Percentiles rank a stretch among this genome's conserved stretches.
Conservation (phyloP, 2,329 filamentous ascomycete genomes). For the Xylariaceae sp. region DNA sequence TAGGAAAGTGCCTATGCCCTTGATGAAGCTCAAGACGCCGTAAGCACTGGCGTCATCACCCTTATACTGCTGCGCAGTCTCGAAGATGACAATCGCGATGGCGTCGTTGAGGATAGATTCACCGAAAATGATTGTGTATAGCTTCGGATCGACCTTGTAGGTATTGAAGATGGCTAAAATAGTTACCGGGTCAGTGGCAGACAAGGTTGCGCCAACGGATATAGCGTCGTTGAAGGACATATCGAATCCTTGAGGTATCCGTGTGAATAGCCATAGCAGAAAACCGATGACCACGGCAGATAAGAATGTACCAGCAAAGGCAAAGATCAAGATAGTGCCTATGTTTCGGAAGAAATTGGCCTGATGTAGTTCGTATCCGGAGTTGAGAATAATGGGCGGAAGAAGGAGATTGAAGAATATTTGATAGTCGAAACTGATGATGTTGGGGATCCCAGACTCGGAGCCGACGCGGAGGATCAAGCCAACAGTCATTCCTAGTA, state of each 20-base stretch:
- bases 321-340: constrained; percentile 95
- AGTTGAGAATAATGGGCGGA: constrained; percentile 97
- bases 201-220: constrained; percentile 93
- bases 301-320: constrained; percentile 95
- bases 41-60: constrained; percentile 74
- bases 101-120: constrained; percentile 98
- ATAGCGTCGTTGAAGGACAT: constrained; percentile 96
- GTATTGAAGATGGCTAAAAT: constrained; percentile 99
- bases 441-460: constrained; percentile 82
- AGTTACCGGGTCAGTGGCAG: constrained; percentile 95
- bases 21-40: constrained; percentile 82
- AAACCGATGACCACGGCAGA: constrained; percentile 93
- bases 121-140: constrained; percentile 98
- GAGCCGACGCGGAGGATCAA: constrained; percentile 83
- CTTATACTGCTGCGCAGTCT: constrained; percentile 93
- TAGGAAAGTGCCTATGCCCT: constrained; percentile 93
- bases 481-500: constrained; percentile 89
- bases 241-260: constrained; percentile 81
- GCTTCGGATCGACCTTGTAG: constrained; percentile 98
- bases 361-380: constrained; percentile 96
- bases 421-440: constrained; percentile 97
- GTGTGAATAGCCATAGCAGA: constrained; percentile 87
- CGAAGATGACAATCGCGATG: constrained; percentile 97
- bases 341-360: constrained; percentile 99
- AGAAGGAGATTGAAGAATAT: constrained; percentile 99